Conservation (phyloP, 768 basidiomycete species). For the Lepiota brunneoincarnata region DNA sequence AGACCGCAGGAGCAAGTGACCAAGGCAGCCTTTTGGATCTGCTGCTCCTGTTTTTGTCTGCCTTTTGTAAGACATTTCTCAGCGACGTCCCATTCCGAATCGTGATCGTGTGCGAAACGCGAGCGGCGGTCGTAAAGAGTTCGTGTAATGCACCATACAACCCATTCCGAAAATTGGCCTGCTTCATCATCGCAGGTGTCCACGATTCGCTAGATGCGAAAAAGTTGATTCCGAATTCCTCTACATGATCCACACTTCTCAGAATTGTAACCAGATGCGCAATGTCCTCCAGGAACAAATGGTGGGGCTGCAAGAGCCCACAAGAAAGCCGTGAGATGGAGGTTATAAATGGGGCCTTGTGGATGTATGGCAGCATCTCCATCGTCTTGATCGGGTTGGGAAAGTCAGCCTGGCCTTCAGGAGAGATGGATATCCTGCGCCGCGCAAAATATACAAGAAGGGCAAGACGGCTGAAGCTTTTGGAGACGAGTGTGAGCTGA, state of each 20-base stretch:
- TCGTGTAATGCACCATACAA: not conserved
- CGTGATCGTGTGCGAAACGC: not conserved
- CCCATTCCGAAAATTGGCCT: slow-evolving; percentile 3
- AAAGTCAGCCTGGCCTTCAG: slow-evolving; percentile 9
- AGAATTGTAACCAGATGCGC: slow-evolving; percentile 1
- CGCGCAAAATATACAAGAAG: slow-evolving; percentile 20
- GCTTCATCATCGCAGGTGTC: slow-evolving; percentile 5
- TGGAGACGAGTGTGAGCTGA: slow-evolving; percentile 15
- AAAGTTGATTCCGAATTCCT: slow-evolving; percentile 6
- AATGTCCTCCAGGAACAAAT: slow-evolving; percentile 4
- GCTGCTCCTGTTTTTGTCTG: not conserved
- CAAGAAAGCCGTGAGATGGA: slow-evolving; percentile 11
- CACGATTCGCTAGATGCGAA: slow-evolving; percentile 9
- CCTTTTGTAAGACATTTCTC: slow-evolving; percentile 2
- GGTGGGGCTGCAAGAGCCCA: slow-evolving; percentile 6
- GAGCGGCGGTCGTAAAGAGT: slow-evolving; percentile 4
- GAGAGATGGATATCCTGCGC: slow-evolving; percentile 14
- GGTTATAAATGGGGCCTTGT: slow-evolving; percentile 13
- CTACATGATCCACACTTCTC: not conserved
- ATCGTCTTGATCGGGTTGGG: slow-evolving; percentile 1
- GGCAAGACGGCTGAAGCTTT: slow-evolving; percentile 19
- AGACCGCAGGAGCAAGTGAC: not conserved
- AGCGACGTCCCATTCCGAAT: slow-evolving; percentile 6
- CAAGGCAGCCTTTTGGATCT: not conserved
- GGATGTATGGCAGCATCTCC: slow-evolving; percentile 11